Evolutionary conservation across 306 rosid species (phyloP).

Genomic region (Trichosanthes cucumerina): DNA sequence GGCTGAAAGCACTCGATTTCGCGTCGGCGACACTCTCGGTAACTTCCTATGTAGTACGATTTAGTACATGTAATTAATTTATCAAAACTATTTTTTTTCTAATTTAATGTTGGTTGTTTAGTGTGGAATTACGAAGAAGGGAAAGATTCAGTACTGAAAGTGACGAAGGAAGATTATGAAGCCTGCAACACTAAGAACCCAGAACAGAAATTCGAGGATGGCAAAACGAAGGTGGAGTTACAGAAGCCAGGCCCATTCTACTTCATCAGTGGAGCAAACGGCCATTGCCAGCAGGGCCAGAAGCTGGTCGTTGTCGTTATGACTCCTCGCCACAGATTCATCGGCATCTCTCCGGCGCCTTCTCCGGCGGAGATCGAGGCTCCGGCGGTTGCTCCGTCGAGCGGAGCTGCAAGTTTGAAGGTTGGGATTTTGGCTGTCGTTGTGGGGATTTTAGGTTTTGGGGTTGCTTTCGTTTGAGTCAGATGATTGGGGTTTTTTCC

Average conservation of each 20-base stretch:
- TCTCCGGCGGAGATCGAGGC: conserved; percentile 45
- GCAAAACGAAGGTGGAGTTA: conserved; percentile 56
- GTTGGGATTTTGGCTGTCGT: conserved; percentile 21
- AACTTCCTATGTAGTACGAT: neutral
- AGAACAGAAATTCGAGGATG: conserved; percentile 38
- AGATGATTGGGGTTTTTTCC: no score
- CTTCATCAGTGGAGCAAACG: conserved; percentile 76
- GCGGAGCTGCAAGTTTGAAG: conserved; percentile 32
- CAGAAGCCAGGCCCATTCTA: conserved; percentile 54
- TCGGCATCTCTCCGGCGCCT: conserved; percentile 48
- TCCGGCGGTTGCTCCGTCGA: conserved; percentile 79
- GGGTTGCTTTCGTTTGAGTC: conserved; percentile 27
- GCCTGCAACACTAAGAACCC: conserved; percentile 47
- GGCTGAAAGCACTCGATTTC: conserved; percentile 60
- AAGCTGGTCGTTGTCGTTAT: conserved; percentile 63
- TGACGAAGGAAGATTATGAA: conserved; percentile 43
- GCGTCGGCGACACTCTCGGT: conserved; percentile 60
- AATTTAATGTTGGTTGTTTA: neutral
- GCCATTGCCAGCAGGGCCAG: conserved; percentile 75
- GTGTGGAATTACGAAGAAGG: conserved; percentile 67
- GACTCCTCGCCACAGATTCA: conserved; percentile 32
- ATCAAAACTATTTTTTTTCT: neutral
- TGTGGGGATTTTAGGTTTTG: conserved; percentile 27
- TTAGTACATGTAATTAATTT: no score
- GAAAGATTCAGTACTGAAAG: conserved; percentile 77